These are phyloP conservation scores for Smithsoniella earleae DNA, from an alignment of 163 green algal genomes.

Conservation along the genomic window DNA sequence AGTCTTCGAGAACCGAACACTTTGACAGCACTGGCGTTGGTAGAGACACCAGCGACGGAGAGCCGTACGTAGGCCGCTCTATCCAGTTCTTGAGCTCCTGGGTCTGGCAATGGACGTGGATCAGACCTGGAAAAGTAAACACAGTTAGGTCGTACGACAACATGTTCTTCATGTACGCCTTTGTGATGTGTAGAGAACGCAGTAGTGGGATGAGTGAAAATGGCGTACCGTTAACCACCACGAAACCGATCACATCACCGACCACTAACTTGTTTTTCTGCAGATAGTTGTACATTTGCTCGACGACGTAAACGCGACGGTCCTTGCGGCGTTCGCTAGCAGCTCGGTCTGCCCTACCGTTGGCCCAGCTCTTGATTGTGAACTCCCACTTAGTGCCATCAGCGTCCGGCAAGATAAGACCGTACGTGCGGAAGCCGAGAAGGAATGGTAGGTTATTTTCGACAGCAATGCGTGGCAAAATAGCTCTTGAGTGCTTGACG, in stretches of 20 bases:
- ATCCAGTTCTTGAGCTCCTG: conserved; percentile 2
- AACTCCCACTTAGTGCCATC: conserved; percentile 15
- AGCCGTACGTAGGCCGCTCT: conserved; percentile 8
- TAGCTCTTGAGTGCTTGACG: conserved; percentile 27
- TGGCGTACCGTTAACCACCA: conserved; percentile 12
- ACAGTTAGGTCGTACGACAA: not conserved
- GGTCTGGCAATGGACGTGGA: conserved; percentile 27
- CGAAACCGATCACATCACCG: conserved; percentile 28
- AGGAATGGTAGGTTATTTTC: conserved; percentile 29
- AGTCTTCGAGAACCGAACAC: conserved; percentile 27
- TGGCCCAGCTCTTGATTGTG: conserved; percentile 30
- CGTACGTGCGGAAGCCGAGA: conserved; percentile 23
- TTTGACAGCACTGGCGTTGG: not conserved
- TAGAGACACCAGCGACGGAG: not conserved
- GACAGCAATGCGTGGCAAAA: conserved; percentile 21
- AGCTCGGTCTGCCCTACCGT: conserved; percentile 7
- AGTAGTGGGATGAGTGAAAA: not conserved
- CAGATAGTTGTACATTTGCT: conserved; percentile 21
- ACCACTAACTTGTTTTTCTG: conserved; percentile 15
- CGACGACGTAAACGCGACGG: conserved; percentile 22
- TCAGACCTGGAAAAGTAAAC: not conserved
- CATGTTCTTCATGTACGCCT: not conserved
- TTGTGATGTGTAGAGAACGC: not conserved
- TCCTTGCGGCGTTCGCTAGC: conserved; percentile 4
- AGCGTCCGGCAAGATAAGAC: conserved; percentile 11